phyloP scores from a whole-genome alignment of 257 asterid genomes.

The Henckelia pumila region DNA sequence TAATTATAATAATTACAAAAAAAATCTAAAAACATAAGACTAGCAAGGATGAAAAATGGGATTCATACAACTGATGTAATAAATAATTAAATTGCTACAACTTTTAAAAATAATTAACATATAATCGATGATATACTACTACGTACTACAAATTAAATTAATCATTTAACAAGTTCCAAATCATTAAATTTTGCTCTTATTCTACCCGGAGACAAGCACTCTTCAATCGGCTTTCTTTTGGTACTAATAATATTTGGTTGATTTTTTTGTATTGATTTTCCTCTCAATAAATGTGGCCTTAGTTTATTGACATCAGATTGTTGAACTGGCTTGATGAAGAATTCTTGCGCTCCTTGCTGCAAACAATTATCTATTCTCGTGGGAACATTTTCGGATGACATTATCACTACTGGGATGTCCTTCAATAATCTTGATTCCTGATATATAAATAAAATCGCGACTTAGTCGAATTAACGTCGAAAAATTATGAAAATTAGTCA shows the following conservation, averaged over 20 bases:
- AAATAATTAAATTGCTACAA: neutral
- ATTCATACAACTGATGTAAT: neutral
- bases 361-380: slow-evolving; percentile 60
- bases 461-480: no score
- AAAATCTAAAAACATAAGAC: no score
- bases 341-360: slow-evolving; percentile 64
- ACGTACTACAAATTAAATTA: no score
- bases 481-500: no score
- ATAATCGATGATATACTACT: neutral
- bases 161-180: slow-evolving; percentile 21
- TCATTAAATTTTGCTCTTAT: slow-evolving; percentile 38
- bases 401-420: slow-evolving; percentile 69
- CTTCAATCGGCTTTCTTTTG: slow-evolving; percentile 38
- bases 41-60: no score
- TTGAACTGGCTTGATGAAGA: slow-evolving; percentile 58
- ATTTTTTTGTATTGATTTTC: slow-evolving; percentile 6
- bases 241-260: neutral
- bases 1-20: no score
- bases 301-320: slow-evolving; percentile 55
- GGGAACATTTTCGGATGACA: slow-evolving; percentile 68
- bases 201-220: slow-evolving; percentile 40
- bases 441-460: neutral
- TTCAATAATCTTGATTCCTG: slow-evolving; percentile 44
- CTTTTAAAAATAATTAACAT: no score
- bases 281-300: slow-evolving; percentile 41